Evolutionary conservation across 148 eudicot species (phyloP).

Genomic region (Vaccinium vitisidaea): DNA sequence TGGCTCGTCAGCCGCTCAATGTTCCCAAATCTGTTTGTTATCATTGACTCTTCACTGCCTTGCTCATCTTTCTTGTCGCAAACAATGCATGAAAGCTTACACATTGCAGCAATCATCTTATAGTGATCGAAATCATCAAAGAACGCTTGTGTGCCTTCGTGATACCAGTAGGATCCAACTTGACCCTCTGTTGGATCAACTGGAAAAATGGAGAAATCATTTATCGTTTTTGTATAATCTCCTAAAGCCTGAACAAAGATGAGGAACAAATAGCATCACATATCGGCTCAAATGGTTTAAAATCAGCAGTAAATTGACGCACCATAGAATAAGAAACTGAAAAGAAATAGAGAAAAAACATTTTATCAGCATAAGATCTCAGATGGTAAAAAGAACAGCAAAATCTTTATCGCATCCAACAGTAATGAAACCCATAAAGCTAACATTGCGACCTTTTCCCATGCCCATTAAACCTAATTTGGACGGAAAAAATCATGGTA

Average conservation of each 20-base stretch:
- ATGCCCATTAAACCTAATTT: not conserved
- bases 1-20: conserved; percentile 79
- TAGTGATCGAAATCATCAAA: conserved; percentile 81
- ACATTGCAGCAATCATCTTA: conserved; percentile 82
- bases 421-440: not conserved
- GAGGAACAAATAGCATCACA: not conserved
- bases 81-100: conserved; percentile 71
- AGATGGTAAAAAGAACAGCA: too few relatives aligned
- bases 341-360: not conserved
- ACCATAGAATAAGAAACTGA: not conserved
- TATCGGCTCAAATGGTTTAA: not conserved
- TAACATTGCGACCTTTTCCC: not conserved
- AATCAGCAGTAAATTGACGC: not conserved
- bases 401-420: not conserved
- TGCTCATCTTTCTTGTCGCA: conserved; percentile 63
- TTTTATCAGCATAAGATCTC: not conserved
- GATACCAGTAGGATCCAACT: conserved; percentile 67
- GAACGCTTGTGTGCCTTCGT: conserved; percentile 74
- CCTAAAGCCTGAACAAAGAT: conserved; percentile 61
- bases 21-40: conserved; percentile 46
- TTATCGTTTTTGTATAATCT: conserved; percentile 63
- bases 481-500: not conserved
- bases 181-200: conserved; percentile 55
- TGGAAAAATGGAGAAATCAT: conserved; percentile 61
- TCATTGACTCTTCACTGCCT: conserved; percentile 37